A percentile compares a stretch with the other conserved stretches of the same genome.
These are phyloP conservation scores for Mucor piriformis DNA, from an alignment of 371 early-diverging fungal species.

Conservation along the genomic window DNA sequence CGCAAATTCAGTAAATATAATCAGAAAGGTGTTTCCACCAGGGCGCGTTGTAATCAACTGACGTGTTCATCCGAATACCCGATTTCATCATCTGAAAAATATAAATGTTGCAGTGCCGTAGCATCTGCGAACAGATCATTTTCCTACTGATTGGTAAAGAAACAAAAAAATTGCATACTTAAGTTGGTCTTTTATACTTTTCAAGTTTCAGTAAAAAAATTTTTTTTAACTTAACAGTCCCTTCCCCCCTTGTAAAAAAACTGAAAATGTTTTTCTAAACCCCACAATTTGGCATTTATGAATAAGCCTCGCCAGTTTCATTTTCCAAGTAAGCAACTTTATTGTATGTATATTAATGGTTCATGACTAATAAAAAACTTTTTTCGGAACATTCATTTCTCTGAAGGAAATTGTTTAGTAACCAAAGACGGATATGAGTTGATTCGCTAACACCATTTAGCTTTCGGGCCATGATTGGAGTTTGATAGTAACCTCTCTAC, in stretches of 20 bases:
- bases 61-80: conserved; percentile 17
- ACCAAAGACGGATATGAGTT: conserved; percentile 28
- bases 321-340: not conserved
- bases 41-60: conserved; percentile 14
- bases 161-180: conserved; percentile 6
- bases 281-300: not conserved
- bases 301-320: not conserved
- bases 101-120: conserved; percentile 40
- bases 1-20: not conserved
- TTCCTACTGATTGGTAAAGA: conserved; percentile 48
- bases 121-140: conserved; percentile 47
- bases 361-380: conserved; percentile 9
- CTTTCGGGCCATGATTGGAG: conserved; percentile 22
- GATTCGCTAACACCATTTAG: conserved; percentile 31
- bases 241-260: not conserved
- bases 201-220: not conserved
- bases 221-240: conserved; percentile 30
- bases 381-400: conserved; percentile 12
- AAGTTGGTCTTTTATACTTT: conserved; percentile 15
- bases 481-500: conserved; percentile 36
- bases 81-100: conserved; percentile 48
- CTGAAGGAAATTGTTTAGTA: conserved; percentile 8
- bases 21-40: conserved; percentile 13
- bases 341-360: not conserved
- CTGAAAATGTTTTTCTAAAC: not conserved